Evolutionary conservation across 2,329 filamentous ascomycete genomes (phyloP).

Genomic region (Hypoxylon sp.): DNA sequence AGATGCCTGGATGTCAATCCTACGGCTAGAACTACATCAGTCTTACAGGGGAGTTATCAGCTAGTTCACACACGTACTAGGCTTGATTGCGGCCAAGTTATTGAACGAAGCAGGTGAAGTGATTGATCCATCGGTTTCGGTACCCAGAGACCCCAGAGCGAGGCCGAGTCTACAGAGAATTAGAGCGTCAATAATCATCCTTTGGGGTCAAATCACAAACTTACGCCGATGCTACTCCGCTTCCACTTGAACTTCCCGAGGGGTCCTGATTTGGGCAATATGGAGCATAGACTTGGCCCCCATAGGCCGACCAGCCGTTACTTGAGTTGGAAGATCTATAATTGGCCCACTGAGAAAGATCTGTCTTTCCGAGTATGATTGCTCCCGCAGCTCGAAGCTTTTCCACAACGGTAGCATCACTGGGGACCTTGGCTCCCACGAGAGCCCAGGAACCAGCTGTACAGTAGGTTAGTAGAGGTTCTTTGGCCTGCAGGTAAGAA

Average conservation of each 20-base stretch:
- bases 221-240: constrained; percentile 68
- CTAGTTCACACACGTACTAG: constrained; percentile 54
- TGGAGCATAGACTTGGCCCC: constrained; percentile 73
- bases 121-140: constrained; percentile 76
- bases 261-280: constrained; percentile 75
- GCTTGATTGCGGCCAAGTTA: constrained; percentile 77
- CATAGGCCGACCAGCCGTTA: constrained; percentile 75
- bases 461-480: not conserved
- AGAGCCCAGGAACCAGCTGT: constrained; percentile 74
- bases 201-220: not conserved
- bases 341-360: constrained; percentile 76
- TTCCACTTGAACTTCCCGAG: constrained; percentile 72
- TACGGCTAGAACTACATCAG: constrained; percentile 58
- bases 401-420: constrained; percentile 70
- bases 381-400: constrained; percentile 74
- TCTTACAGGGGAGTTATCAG: not conserved
- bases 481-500: not conserved
- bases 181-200: not conserved
- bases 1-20: constrained; percentile 73
- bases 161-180: constrained; percentile 63
- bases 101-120: constrained; percentile 66
- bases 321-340: constrained; percentile 69
- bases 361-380: constrained; percentile 76
- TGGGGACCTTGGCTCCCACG: constrained; percentile 68
- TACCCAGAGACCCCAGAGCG: constrained; percentile 70